phyloP scores from a whole-genome alignment of 1,139 yeast genomes.

The Saccharomyces hybrid region DNA sequence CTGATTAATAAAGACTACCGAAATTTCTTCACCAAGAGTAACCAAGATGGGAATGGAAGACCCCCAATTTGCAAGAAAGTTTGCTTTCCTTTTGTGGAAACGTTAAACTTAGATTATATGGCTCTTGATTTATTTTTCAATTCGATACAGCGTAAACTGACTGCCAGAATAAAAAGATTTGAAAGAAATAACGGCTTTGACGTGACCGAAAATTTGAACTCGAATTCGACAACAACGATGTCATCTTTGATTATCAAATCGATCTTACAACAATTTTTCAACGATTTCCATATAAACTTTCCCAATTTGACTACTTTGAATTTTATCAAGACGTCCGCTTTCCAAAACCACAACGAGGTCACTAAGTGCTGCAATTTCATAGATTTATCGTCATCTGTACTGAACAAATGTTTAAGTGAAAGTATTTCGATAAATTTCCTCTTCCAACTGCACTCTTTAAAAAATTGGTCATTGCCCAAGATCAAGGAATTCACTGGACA shows the following conservation, averaged over 20 bases:
- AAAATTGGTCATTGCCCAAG: conserved; percentile 21
- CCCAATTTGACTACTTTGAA: conserved; percentile 12
- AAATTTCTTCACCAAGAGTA: not conserved
- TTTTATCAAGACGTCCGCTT: conserved; percentile 6
- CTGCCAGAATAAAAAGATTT: not conserved
- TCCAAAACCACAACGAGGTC: conserved; percentile 4
- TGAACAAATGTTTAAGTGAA: conserved; percentile 11
- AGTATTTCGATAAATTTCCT: conserved; percentile 11
- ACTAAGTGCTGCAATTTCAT: conserved; percentile 20
- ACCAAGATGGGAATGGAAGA: conserved; percentile 2
- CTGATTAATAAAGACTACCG: conserved; percentile 1
- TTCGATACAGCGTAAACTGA: conserved; percentile 6
- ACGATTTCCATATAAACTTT: conserved; percentile 7
- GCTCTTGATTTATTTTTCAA: conserved; percentile 17
- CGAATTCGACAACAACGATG: not conserved
- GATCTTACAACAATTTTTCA: conserved; percentile 10
- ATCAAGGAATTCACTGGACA: conserved; percentile 21
- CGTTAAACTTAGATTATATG: conserved; percentile 14
- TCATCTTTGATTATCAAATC: conserved; percentile 2
- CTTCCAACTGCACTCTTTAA: conserved; percentile 20
- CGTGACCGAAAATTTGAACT: not conserved
- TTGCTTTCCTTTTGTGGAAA: conserved; percentile 9
- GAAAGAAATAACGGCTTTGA: not conserved
- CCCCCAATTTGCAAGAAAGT: conserved; percentile 11
- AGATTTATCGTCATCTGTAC: conserved; percentile 17